phyloP scores from a whole-genome alignment of 495 filamentous ascomycete genomes.

The Glonium stellatum region DNA sequence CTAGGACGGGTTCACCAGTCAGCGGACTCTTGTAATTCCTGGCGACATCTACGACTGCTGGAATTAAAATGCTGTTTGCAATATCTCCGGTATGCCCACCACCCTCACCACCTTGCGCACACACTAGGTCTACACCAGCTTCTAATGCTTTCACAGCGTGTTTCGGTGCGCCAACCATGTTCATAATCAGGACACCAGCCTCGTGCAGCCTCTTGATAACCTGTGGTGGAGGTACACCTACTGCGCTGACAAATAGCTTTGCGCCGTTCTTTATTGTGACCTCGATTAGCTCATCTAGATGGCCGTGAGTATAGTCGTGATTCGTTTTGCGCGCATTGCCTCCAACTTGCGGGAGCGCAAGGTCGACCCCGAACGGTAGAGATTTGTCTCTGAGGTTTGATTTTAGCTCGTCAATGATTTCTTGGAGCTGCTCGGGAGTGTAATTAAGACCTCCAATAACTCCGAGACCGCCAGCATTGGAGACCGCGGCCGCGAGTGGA shows the following conservation, averaged over 20 bases:
- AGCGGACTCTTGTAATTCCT: conserved; percentile 39
- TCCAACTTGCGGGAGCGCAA: conserved; percentile 79
- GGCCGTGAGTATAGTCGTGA: conserved; percentile 83
- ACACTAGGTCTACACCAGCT: conserved; percentile 76
- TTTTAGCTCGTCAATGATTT: conserved; percentile 79
- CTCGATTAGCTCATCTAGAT: conserved; percentile 73
- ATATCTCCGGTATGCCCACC: conserved; percentile 42
- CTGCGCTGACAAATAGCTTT: conserved; percentile 73
- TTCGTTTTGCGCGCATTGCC: conserved; percentile 75
- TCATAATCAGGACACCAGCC: conserved; percentile 77
- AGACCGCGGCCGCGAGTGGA: conserved; percentile 74
- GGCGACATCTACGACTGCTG: conserved; percentile 39
- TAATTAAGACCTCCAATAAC: conserved; percentile 81
- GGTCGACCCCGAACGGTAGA: conserved; percentile 80
- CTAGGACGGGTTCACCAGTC: conserved; percentile 38
- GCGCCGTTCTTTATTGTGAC: conserved; percentile 71
- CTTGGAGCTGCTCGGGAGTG: conserved; percentile 67
- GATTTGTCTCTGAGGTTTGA: conserved; percentile 51
- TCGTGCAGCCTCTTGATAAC: conserved; percentile 66
- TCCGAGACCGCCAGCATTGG: conserved; percentile 81
- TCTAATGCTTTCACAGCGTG: conserved; percentile 79
- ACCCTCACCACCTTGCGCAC: conserved; percentile 43
- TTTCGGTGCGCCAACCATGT: conserved; percentile 90
- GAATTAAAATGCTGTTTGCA: conserved; percentile 39
- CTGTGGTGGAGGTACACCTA: conserved; percentile 66